Base-by-base conservation (phyloP, 208 protist genomes). In the Leishmania major region DNA sequence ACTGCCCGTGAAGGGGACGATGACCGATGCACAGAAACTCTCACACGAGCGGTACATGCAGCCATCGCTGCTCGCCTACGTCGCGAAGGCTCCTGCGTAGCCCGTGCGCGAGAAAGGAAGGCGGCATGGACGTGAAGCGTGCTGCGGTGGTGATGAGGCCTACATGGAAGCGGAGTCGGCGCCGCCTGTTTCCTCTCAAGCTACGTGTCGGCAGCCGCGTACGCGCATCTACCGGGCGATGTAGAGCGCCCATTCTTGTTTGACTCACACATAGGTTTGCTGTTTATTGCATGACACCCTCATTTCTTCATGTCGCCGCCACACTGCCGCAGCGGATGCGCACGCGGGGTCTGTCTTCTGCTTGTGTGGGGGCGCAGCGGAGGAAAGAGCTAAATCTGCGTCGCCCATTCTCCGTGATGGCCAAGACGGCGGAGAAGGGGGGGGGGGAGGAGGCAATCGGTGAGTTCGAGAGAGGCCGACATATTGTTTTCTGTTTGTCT, bases 51-150 rank as follows among this genome's bases (percentile, higher is more conserved):
- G 92, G 19, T 94, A 94, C 81, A 77, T 75, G 49, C 92, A 94
- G 84, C 94, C 92, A 0, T 90, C 89, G 19, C 88, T 95, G 74
- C 66, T 97, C 15, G 92, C 84, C 31, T 84, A 96, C 28, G 86
- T 75, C 4, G 45, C 35, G 11, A 6, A 75, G 47, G 8, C n/a
- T 10, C 45, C 22, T 15, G 57, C n/a, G 28, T 45, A 57, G 57
- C 37, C 4, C 7, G 19, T 22, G 11, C 53, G 25, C 37, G 10
- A 49, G 25, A n/a, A 53, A 3, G 35, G n/a, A 49, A 51, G 25
- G 13, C 6, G 17, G 6, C 1, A 1, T 25, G n/a, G 35, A 19
- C 47, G 73, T 49, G 47, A 28, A 37, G 10, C 28, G 6, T 49
- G 1, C 43, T 15, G n/a, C 3, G 37, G 6, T 72, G 22, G 5